phyloP scores from a whole-genome alignment of 106 monocot genomes.

The Dendrobium catenatum region DNA sequence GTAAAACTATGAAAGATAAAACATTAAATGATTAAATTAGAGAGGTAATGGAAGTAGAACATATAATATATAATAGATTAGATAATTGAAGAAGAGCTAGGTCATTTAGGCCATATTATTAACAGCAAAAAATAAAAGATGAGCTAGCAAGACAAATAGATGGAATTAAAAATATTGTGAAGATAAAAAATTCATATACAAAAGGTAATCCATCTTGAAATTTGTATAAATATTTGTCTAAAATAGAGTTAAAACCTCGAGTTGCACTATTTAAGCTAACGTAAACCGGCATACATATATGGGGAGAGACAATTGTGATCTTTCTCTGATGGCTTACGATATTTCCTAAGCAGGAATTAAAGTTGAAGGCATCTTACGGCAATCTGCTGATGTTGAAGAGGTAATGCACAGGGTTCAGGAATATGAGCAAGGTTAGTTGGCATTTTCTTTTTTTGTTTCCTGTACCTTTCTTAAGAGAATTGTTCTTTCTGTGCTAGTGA shows the following conservation, averaged over 20 bases:
- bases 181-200: background rate
- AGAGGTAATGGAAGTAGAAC: too few species aligned
- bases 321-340: background rate
- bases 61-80: too few species aligned
- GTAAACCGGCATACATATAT: background rate
- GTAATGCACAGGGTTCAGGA: conserved; percentile 69
- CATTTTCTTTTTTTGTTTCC: background rate
- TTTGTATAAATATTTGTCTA: background rate
- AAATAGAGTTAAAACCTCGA: background rate
- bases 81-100: too few species aligned
- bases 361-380: conserved; percentile 95
- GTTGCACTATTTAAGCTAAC: background rate
- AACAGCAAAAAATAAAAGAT: background rate
- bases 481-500: background rate
- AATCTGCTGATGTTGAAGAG: conserved; percentile 99
- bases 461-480: conserved; percentile 2
- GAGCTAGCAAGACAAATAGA: background rate
- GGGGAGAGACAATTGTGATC: background rate
- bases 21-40: too few species aligned
- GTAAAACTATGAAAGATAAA: too few species aligned
- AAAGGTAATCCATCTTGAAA: background rate
- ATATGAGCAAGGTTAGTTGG: conserved; percentile 72
- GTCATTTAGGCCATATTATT: too few species aligned
- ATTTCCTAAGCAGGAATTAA: conserved; percentile 46
- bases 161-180: background rate